Conservation (phyloP, 2,329 filamentous ascomycete genomes). For the Beauveria medogensis region DNA sequence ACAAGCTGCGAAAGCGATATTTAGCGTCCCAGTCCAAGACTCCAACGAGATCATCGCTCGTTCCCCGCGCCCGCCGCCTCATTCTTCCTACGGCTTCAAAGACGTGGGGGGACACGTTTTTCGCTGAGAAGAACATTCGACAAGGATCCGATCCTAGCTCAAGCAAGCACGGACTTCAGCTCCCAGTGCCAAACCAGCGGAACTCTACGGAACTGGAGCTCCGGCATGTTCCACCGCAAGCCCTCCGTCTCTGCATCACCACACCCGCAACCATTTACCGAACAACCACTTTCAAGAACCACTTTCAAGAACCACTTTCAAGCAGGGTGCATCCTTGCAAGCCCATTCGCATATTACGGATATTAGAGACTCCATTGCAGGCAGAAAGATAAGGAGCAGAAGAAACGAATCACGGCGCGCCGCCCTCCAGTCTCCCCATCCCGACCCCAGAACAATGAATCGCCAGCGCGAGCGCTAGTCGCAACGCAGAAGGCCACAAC, state of each 20-base stretch:
- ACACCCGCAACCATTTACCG: neutral
- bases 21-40: neutral
- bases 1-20: neutral
- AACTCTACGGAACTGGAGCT: neutral
- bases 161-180: too few relatives aligned
- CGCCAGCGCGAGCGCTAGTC: neutral
- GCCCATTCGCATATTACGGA: neutral
- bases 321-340: neutral
- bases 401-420: neutral
- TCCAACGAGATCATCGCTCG: neutral
- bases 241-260: neutral
- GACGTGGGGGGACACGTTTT: too few relatives aligned
- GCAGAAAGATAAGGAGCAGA: neutral
- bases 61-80: neutral
- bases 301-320: neutral
- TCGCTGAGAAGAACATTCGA: too few relatives aligned
- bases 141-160: too few relatives aligned
- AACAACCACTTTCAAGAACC: neutral
- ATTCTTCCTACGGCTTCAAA: neutral
- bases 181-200: neutral
- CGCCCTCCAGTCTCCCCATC: neutral
- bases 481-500: neutral
- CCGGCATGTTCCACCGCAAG: neutral
- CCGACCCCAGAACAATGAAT: neutral
- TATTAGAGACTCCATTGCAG: neutral